These are phyloP conservation scores for Ilex aquifolium DNA, from an alignment of 257 asterid species.

Conservation along the genomic window DNA sequence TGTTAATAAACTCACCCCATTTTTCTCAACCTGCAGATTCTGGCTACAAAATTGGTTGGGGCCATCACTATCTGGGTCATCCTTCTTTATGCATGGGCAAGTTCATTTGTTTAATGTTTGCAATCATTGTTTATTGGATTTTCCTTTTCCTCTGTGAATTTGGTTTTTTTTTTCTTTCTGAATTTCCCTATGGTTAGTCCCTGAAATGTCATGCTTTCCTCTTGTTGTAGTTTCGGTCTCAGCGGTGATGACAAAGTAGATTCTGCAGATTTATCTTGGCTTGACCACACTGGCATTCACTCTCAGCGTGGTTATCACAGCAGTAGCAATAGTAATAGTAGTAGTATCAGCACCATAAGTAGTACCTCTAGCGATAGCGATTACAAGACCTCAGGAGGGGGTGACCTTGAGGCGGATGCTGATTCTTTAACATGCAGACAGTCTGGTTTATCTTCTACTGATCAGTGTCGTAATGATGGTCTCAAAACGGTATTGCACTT, in stretches of 20 bases:
- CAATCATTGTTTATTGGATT: constrained; percentile 5
- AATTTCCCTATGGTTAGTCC: constrained; percentile 16
- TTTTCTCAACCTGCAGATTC: constrained; percentile 50
- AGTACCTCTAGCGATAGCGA: constrained; percentile 92
- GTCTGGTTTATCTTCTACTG: constrained; percentile 80
- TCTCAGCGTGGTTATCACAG: constrained; percentile 69
- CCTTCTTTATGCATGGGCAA: constrained; percentile 79
- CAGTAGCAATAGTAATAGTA: constrained; percentile 85
- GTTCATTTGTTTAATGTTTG: constrained; percentile 16
- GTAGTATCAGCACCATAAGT: constrained; percentile 82
- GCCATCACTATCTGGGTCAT: constrained; percentile 73
- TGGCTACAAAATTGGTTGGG: constrained; percentile 99
- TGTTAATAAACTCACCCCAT: constrained; percentile 14
- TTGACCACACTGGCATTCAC: constrained; percentile 55
- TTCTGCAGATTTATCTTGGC: constrained; percentile 55
- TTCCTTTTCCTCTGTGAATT: constrained; percentile 1
- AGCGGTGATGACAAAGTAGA: constrained; percentile 61
- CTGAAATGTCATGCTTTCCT: background rate
- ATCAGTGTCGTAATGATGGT: constrained; percentile 55
- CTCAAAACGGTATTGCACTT: constrained; percentile 44
- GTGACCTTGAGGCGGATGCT: constrained; percentile 98
- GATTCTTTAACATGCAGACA: constrained; percentile 83
- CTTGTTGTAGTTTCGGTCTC: constrained; percentile 31
- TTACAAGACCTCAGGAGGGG: constrained; percentile 59
- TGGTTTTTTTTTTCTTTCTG: constrained; percentile 9